Base-by-base conservation (phyloP, 257 asterid species). In the Coffea eugenioides region DNA sequence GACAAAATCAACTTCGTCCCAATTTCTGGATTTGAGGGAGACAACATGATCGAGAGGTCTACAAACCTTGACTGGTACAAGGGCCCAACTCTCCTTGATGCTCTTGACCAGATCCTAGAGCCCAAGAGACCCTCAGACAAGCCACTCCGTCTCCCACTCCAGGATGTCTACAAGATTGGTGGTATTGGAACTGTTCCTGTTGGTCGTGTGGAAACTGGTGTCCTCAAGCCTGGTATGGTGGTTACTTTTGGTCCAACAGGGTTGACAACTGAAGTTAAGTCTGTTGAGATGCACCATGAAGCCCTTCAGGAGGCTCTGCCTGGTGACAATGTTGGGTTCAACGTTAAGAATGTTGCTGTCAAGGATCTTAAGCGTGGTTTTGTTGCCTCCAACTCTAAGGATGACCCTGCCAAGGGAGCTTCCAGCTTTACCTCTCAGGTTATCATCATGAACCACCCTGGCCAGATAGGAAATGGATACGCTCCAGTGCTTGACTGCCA, bases 151-250 rank as follows among this genome's bases (percentile, higher is more conserved):
- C 97, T 92, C 76, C 97, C 97, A 77, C 96, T 92, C 80, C 97
- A 92, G 90, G 97, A 92, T 7, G 96, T 92, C 1, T 92, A 92
- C 92, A 92, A 92, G 91, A 92, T 92, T 54, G 97, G 97, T 36
- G 97, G 97, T 43, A 92, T 92, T 87, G 97, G 97, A 15, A 91
- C 97, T 59, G 97, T 91, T 6, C 97, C 97, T 10, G 97, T 91
- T 0, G 97, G 96, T 8, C 89, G 96, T 77, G 96, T 91, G 15
- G 96, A 91, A 16, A 91, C 96, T 25, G 94, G 96, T 79, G 34
- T 83, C 41, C 75, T 90, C 23, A 92, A 90, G 85, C 94, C 97
- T 25, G 93, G 91, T 79, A 92, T 89, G 91, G 85, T 92, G 48
- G 97, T 89, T 6, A 92, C 97, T 54, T 92, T 90, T 14, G 97